Percentiles rank a stretch among this genome's conserved stretches.
These are phyloP conservation scores for Peronospora tabacina DNA, from an alignment of 352 stramenopile species.

Conservation along the genomic window DNA sequence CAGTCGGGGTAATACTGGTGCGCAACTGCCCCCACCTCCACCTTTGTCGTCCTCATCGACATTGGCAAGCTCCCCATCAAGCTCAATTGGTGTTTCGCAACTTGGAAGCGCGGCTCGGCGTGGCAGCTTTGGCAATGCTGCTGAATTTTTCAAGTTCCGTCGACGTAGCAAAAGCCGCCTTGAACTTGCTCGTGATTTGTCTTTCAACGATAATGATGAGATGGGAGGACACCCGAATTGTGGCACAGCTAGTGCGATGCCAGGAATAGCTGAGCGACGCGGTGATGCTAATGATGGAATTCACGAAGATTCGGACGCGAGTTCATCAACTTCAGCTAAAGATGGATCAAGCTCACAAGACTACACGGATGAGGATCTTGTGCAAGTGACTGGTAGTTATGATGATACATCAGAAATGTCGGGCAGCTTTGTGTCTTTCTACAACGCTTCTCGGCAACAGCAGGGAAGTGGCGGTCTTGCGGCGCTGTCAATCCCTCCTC, in stretches of 20 bases:
- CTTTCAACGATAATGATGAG: constrained; percentile 42
- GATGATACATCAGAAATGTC: constrained; percentile 51
- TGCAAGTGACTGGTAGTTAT: constrained; percentile 55
- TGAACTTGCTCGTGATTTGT: constrained; percentile 64
- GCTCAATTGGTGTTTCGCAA: constrained; percentile 11
- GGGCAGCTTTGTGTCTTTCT: constrained; percentile 75
- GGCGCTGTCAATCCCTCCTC: constrained; percentile 46
- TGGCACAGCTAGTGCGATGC: constrained; percentile 47
- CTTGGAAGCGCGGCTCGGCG: constrained; percentile 35
- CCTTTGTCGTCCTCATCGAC: constrained; percentile 16
- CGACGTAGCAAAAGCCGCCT: constrained; percentile 81
- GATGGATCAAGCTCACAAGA: constrained; percentile 55
- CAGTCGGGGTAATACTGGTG: constrained; percentile 30
- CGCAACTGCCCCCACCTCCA: constrained; percentile 19
- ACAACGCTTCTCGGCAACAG: constrained; percentile 42
- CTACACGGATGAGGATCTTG: constrained; percentile 57
- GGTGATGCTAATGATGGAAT: constrained; percentile 39
- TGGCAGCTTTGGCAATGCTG: constrained; percentile 76
- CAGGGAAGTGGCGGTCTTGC: constrained; percentile 33
- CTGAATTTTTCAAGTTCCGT: constrained; percentile 82
- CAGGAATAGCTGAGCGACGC: constrained; percentile 60
- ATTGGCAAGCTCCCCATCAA: constrained; percentile 28
- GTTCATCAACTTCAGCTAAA: constrained; percentile 45
- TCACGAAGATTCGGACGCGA: constrained; percentile 42
- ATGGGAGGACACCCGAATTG: constrained; percentile 46